Base-by-base conservation (phyloP, 2,329 filamentous ascomycete genomes). In the Dryadomyces quercus-mongolicae region DNA sequence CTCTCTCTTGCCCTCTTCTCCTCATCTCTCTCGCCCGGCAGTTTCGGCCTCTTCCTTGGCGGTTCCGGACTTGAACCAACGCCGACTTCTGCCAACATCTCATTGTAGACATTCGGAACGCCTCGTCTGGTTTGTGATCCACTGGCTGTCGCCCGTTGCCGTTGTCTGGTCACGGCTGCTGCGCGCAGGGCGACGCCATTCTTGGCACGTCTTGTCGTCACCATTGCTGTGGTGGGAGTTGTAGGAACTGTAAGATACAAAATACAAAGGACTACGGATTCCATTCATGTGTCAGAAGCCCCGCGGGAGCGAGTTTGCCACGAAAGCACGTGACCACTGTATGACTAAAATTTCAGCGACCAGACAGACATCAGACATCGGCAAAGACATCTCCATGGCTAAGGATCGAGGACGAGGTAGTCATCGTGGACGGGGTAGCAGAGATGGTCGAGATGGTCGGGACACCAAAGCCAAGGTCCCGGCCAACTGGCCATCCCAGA, bases 401-500 rank as follows among this genome's bases (percentile, higher is more conserved):
- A 53, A 48, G 8, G 53, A 53, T n/a, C n/a, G n/a, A 2, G 40
- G 51, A 31, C 15, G 51, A 42, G 21, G 48, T 10, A 42, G 44
- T 16, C 22, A 31, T n/a, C 25, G 43, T 25, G 18, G 52, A 13
- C 31, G 45, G 16, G 36, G 52, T 16, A 38, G 16, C 16, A 15
- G 2, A 12, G 43, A 12, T 2, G 16, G 34, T 10, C 21, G 55
- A 36, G 42, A 16, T 6, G 6, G 12, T 9, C 40, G n/a, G 7
- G 5, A 18, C 15, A 16, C 9, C 40, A 8, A 44, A 44, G 16
- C 6, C 42, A 44, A 44, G 8, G 10, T 25, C 15, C 79, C 80
- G 2, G 76, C 74, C 58, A 81, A 82, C 65, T 85, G 82, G 82
- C 80, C 81, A 0, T 42, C 67, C 4, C 52, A 67, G 10, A 60